A percentile compares a stretch with the other conserved stretches of the same genome.
Conservation (phyloP, 129 eudicot genomes). For the Lactuca sativa region DNA sequence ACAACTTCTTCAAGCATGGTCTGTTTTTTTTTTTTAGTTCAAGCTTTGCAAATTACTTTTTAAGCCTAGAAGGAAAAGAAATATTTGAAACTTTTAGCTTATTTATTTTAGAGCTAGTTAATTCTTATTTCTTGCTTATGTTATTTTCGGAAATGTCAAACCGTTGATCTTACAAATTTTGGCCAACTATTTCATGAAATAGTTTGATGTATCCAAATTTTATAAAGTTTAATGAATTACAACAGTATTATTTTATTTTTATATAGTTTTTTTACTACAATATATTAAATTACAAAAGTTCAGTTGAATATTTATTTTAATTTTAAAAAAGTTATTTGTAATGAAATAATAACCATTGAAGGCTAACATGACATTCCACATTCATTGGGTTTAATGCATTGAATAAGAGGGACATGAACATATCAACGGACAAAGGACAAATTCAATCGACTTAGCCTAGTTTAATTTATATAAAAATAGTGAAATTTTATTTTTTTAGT, state of each 20-base stretch:
- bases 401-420: background rate
- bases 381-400: no score
- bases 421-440: no score
- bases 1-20: slow-evolving; percentile 24
- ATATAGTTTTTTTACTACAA: no score
- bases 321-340: no score
- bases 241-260: no score
- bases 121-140: background rate
- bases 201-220: background rate
- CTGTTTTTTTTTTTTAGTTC: slow-evolving; percentile 15
- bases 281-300: no score
- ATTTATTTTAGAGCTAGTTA: background rate
- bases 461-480: no score
- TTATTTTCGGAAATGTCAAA: background rate
- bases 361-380: no score
- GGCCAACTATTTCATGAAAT: background rate
- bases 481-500: background rate
- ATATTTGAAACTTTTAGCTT: background rate
- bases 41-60: background rate
- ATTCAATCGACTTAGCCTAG: background rate
- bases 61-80: background rate
- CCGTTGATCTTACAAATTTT: background rate
- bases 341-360: no score
- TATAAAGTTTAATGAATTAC: no score
- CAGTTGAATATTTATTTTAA: no score